Percentiles rank a stretch among this genome's conserved stretches.
phyloP scores from a whole-genome alignment of 2,329 filamentous ascomycete genomes.

The Apiospora saccharicola region DNA sequence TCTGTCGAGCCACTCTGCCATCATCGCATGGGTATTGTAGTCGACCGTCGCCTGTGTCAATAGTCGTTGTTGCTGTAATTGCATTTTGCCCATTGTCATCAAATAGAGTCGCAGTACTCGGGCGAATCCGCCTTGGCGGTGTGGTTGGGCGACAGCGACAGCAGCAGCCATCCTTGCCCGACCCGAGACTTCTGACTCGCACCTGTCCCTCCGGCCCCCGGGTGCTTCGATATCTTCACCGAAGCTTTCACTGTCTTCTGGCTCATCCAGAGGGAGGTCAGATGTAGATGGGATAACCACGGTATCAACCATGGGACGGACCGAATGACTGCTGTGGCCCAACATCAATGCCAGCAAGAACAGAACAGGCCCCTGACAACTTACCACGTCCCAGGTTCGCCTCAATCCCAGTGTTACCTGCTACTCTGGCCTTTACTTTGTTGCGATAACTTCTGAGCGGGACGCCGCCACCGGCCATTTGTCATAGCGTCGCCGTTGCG shows the following conservation, averaged over 20 bases:
- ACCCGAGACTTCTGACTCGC: background rate
- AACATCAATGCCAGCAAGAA: background rate
- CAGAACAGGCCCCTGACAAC: background rate
- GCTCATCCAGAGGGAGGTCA: background rate
- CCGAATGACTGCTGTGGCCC: background rate
- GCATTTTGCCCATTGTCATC: background rate
- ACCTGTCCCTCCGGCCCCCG: background rate
- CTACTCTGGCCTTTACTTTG: background rate
- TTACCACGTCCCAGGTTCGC: background rate
- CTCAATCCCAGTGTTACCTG: background rate
- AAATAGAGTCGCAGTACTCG: background rate
- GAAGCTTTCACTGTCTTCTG: background rate
- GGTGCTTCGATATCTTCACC: background rate
- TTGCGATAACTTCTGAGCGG: background rate
- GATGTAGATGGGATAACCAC: background rate
- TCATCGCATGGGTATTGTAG: background rate
- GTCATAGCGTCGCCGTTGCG: too few species aligned
- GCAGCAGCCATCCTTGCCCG: background rate
- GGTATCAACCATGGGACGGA: background rate
- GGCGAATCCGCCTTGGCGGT: background rate
- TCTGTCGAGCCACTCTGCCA: background rate
- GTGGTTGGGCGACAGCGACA: background rate
- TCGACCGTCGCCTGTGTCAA: background rate
- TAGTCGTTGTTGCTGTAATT: background rate
- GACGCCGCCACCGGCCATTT: too few species aligned